phyloP scores from a whole-genome alignment of 192 early-diverging fungal genomes.

The Mortierella hygrophila region DNA sequence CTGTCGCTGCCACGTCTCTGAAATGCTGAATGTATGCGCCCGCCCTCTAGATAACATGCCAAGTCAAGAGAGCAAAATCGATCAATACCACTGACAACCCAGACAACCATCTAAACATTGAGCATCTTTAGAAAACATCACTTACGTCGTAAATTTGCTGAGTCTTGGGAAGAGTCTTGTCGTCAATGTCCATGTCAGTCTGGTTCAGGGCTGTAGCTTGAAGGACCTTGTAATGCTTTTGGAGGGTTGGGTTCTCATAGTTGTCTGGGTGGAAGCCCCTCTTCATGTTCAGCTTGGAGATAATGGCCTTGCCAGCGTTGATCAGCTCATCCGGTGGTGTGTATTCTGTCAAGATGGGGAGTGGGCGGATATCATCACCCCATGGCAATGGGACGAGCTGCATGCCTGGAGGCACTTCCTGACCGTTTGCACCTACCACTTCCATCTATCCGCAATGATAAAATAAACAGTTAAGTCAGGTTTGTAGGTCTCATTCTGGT shows the following conservation, averaged over 20 bases:
- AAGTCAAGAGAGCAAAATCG: not conserved
- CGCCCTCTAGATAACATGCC: conserved; percentile 36
- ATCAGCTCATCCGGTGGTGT: conserved; percentile 43
- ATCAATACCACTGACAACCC: not conserved
- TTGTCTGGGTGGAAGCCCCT: conserved; percentile 56
- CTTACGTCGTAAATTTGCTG: conserved; percentile 43
- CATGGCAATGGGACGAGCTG: conserved; percentile 77
- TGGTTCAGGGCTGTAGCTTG: conserved; percentile 55
- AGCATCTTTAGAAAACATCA: not conserved
- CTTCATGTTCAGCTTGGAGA: conserved; percentile 56
- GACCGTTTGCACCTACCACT: conserved; percentile 59
- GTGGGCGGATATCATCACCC: conserved; percentile 78
- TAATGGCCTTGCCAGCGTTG: conserved; percentile 47
- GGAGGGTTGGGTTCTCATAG: conserved; percentile 60
- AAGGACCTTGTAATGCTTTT: conserved; percentile 56
- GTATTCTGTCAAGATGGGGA: conserved; percentile 45
- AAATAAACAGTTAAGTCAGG: not conserved
- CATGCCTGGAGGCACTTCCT: conserved; percentile 74
- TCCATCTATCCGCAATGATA: conserved; percentile 54
- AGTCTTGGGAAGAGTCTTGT: conserved; percentile 54
- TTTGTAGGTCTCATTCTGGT: not conserved
- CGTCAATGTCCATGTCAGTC: conserved; percentile 56
- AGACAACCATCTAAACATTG: not conserved
- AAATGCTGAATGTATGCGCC: conserved; percentile 49
- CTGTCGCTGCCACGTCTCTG: conserved; percentile 25